Evolutionary conservation across 345 rosid species (phyloP).

Genomic region (Hibiscus tridactylites): DNA sequence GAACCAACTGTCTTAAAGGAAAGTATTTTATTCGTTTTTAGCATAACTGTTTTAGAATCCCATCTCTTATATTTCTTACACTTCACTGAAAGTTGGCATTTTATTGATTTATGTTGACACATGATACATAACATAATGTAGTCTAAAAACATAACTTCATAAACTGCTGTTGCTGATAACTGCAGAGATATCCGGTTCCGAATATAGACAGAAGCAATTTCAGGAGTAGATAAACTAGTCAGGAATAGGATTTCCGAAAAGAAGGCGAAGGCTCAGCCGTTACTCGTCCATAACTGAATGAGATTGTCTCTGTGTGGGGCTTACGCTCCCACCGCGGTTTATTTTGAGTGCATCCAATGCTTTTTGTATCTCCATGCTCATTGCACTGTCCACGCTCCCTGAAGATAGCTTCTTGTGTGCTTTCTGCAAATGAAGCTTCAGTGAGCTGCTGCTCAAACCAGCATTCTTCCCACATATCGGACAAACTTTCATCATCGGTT

Average conservation of each 20-base stretch:
- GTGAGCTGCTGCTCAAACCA: slow-evolving; percentile 88
- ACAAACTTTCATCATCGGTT: slow-evolving; percentile 79
- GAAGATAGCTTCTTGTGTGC: slow-evolving; percentile 79
- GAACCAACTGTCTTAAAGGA: too few species aligned
- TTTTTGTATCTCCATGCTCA: slow-evolving; percentile 96
- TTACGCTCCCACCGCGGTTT: slow-evolving; percentile 57
- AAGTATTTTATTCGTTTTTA: too few species aligned
- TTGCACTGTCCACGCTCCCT: slow-evolving; percentile 98
- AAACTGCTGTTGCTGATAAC: too few species aligned
- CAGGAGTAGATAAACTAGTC: background rate
- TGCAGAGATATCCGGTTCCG: too few species aligned
- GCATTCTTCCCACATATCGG: slow-evolving; percentile 92
- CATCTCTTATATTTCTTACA: too few species aligned
- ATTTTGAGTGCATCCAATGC: slow-evolving; percentile 74
- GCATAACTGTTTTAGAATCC: too few species aligned
- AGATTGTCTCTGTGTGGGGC: slow-evolving; percentile 46
- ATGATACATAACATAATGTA: background rate
- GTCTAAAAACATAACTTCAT: background rate
- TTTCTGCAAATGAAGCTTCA: slow-evolving; percentile 89
- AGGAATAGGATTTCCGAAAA: background rate
- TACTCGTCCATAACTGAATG: slow-evolving; percentile 34
- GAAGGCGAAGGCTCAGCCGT: slow-evolving; percentile 20
- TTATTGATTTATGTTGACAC: background rate
- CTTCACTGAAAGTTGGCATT: background rate
- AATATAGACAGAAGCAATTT: background rate